Evolutionary conservation across 2,329 filamentous ascomycete species (phyloP).

Genomic region (Colletotrichum spaethianum): DNA sequence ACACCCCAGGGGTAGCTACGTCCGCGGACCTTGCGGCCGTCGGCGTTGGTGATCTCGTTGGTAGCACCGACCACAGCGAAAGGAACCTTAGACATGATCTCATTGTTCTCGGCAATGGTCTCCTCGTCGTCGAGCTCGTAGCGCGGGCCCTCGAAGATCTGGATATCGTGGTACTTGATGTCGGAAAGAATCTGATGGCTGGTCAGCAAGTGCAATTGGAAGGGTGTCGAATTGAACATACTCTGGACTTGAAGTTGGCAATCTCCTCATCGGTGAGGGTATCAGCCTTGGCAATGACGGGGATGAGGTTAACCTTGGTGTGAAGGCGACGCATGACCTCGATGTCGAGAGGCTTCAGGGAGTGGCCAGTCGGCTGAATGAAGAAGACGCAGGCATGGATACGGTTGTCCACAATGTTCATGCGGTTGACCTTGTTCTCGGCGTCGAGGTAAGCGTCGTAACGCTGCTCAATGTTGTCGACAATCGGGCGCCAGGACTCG

Average conservation of each 20-base stretch:
- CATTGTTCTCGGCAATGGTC: slow-evolving; percentile 99
- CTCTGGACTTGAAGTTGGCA: slow-evolving; percentile 92
- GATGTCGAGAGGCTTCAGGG: slow-evolving; percentile 97
- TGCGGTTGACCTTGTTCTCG: slow-evolving; percentile 99
- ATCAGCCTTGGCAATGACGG: slow-evolving; percentile 98
- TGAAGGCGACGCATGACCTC: slow-evolving; percentile 99
- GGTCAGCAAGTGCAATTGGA: slow-evolving; percentile 28
- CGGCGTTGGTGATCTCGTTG: slow-evolving; percentile 89
- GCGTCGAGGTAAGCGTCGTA: slow-evolving; percentile 99
- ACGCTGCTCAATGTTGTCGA: slow-evolving; percentile 99
- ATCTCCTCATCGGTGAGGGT: slow-evolving; percentile 99
- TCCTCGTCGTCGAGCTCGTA: slow-evolving; percentile 99
- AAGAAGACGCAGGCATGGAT: slow-evolving; percentile 99
- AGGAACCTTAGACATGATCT: slow-evolving; percentile 99
- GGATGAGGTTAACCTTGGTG: slow-evolving; percentile 99
- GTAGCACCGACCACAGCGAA: slow-evolving; percentile 99
- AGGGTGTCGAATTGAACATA: slow-evolving; percentile 65
- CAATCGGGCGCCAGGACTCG: slow-evolving; percentile 98
- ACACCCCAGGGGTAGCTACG: slow-evolving; percentile 98
- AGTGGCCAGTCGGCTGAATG: slow-evolving; percentile 98
- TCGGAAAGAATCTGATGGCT: slow-evolving; percentile 87
- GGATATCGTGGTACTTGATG: slow-evolving; percentile 96
- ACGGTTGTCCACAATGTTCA: slow-evolving; percentile 99
- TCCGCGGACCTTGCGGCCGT: slow-evolving; percentile 95
- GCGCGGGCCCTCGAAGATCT: slow-evolving; percentile 98